Conservation (phyloP, 768 basidiomycete genomes). For the Kockovaella imperatae region DNA sequence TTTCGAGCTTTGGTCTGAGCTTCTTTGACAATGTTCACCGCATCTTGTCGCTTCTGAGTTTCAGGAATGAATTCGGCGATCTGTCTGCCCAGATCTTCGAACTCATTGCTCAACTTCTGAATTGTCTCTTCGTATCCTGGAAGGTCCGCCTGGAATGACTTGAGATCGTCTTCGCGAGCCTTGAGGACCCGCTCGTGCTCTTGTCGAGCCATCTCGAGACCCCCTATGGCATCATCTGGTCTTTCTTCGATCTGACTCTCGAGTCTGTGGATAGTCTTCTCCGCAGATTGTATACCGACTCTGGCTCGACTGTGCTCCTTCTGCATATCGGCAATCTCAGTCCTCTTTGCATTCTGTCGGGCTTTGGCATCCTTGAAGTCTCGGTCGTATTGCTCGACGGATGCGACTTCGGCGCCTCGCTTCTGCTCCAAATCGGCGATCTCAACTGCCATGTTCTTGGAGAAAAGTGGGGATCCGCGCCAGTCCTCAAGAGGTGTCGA, state of each 20-base stretch:
- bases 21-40: no score
- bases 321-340: no score
- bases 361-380: no score
- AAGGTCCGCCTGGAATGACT: neutral
- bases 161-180: no score
- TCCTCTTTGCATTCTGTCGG: no score
- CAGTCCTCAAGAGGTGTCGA: slow-evolving; percentile 3
- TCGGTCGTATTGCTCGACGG: neutral
- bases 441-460: slow-evolving; percentile 9
- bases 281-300: slow-evolving; percentile 12
- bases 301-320: slow-evolving; percentile 4
- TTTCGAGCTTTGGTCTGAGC: no score
- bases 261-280: neutral
- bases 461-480: slow-evolving; percentile 4
- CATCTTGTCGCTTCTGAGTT: no score
- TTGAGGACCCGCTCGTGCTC: no score
- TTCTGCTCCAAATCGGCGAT: neutral
- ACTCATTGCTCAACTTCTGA: no score
- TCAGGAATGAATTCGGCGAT: no score
- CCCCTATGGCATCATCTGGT: neutral
- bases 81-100: no score
- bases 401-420: neutral
- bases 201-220: neutral
- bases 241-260: neutral
- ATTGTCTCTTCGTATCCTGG: neutral